phyloP scores from a whole-genome alignment of 164 flowering plant genomes.

The Liriodendron chinense region DNA sequence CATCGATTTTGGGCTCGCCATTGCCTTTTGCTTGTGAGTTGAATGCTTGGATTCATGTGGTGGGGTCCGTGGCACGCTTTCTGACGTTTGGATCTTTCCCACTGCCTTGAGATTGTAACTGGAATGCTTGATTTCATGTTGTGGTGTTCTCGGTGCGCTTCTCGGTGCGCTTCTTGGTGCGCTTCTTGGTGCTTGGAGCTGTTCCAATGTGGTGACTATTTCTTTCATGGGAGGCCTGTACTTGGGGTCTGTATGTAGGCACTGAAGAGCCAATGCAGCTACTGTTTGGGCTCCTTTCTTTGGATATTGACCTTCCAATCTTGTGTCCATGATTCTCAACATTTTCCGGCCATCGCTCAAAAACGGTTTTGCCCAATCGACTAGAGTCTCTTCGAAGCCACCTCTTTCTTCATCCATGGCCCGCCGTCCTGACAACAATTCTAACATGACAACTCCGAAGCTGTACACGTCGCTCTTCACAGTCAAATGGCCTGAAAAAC shows the following conservation, averaged over 20 bases:
- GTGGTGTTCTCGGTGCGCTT: conserved; percentile 22
- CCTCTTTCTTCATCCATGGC: conserved; percentile 51
- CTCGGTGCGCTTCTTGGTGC: conserved; percentile 23
- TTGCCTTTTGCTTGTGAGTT: background rate
- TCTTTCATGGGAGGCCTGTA: conserved; percentile 66
- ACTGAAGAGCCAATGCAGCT: conserved; percentile 63
- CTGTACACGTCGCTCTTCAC: conserved; percentile 88
- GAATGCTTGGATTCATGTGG: background rate
- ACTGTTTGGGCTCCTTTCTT: conserved; percentile 70
- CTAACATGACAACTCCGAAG: conserved; percentile 81
- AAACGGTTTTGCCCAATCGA: conserved; percentile 88
- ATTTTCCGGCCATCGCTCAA: conserved; percentile 52
- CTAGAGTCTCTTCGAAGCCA: conserved; percentile 49
- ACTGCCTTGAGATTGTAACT: conserved; percentile 6
- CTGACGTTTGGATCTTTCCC: background rate
- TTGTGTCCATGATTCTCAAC: conserved; percentile 78
- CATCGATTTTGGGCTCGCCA: background rate
- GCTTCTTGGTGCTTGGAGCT: conserved; percentile 32
- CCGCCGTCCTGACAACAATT: conserved; percentile 64
- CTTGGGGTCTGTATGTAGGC: conserved; percentile 60
- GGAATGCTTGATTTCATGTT: conserved; percentile 17
- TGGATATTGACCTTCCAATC: conserved; percentile 78
- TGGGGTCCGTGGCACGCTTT: background rate
- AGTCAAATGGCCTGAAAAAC: conserved; percentile 66
- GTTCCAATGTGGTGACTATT: conserved; percentile 45